Evolutionary conservation across 495 filamentous ascomycete species (phyloP).

Genomic region (Paragyromitra xinjiangensis): DNA sequence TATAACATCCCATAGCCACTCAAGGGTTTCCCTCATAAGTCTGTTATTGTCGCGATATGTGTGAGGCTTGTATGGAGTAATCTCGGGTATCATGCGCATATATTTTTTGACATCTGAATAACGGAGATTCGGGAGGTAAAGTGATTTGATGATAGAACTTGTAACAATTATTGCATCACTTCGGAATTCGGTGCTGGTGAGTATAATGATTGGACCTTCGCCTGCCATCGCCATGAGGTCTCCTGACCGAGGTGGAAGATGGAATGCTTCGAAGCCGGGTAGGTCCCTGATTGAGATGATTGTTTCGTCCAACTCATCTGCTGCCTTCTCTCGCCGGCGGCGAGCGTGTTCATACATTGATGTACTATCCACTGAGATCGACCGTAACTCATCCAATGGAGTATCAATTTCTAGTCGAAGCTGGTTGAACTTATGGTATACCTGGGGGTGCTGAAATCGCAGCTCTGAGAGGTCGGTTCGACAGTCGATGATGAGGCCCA

Average conservation of each 20-base stretch:
- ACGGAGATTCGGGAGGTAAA: conserved; percentile 1
- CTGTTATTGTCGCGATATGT: conserved; percentile 9
- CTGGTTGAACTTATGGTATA: not conserved
- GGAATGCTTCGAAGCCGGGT: not conserved
- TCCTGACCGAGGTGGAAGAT: not conserved
- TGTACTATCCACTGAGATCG: no score
- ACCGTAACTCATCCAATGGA: not conserved
- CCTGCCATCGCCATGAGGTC: conserved; percentile 18
- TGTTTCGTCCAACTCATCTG: not conserved
- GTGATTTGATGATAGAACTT: not conserved
- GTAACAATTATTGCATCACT: conserved; percentile 41
- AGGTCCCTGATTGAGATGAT: not conserved
- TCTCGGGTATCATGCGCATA: conserved; percentile 8
- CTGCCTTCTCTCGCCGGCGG: not conserved
- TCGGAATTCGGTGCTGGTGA: conserved; percentile 14
- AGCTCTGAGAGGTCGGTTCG: conserved; percentile 5
- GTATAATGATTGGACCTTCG: conserved; percentile 41
- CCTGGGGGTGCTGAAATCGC: not conserved
- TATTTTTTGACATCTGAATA: not conserved
- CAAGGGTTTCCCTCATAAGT: conserved; percentile 11
- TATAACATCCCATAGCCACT: conserved; percentile 33
- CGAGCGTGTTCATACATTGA: not conserved
- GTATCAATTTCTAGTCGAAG: not conserved
- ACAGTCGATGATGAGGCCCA: conserved; percentile 4
- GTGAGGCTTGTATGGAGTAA: not conserved